These are phyloP conservation scores for Starmerella riodocensis DNA, from an alignment of 805 yeast species.

Conservation along the genomic window DNA sequence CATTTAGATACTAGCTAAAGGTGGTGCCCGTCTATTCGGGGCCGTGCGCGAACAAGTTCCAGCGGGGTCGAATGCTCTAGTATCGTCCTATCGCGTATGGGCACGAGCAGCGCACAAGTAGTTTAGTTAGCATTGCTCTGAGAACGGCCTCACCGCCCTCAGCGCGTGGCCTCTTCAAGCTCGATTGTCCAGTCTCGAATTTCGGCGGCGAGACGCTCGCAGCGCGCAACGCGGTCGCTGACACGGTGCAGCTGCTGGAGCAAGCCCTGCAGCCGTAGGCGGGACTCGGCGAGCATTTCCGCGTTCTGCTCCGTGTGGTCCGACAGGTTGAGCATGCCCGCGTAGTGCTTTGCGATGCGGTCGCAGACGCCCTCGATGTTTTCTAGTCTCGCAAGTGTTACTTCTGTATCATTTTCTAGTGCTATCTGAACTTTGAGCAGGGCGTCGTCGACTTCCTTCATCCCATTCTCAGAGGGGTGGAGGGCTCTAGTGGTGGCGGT, in stretches of 20 bases:
- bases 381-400: slow-evolving; percentile 12
- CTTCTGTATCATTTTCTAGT: slow-evolving; percentile 17
- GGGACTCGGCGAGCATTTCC: slow-evolving; percentile 18
- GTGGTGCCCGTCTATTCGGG: too few species aligned
- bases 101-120: too few species aligned
- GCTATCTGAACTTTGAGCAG: slow-evolving; percentile 13
- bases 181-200: slow-evolving; percentile 51
- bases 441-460: slow-evolving; percentile 11
- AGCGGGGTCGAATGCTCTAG: too few species aligned
- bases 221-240: slow-evolving; percentile 19
- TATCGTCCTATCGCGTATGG: too few species aligned
- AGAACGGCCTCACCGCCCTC: too few species aligned
- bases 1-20: too few species aligned
- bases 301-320: slow-evolving; percentile 19
- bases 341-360: slow-evolving; percentile 10
- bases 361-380: slow-evolving; percentile 12
- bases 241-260: slow-evolving; percentile 16
- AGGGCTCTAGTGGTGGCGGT: too few species aligned
- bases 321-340: slow-evolving; percentile 17
- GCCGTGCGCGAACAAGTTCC: too few species aligned
- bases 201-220: slow-evolving; percentile 40
- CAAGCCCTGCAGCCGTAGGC: slow-evolving; percentile 1
- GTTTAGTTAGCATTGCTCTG: too few species aligned
- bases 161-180: too few species aligned
- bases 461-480: background rate